Evolutionary conservation across 2,329 filamentous ascomycete genomes (phyloP).

Genomic region (Cryphonectria radicalis): DNA sequence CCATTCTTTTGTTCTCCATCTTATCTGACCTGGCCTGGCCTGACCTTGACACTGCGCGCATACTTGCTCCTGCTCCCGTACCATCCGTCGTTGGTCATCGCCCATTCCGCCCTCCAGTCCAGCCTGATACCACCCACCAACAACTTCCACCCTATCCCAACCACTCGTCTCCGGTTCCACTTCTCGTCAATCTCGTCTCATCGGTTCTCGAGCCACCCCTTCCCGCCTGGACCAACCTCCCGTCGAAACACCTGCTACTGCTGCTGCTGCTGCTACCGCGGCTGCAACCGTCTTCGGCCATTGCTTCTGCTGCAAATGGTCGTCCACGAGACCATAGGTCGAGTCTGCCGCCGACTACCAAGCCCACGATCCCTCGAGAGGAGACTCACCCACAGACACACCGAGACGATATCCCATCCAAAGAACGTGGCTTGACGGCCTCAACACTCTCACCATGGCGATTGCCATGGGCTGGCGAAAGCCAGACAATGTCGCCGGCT

Average conservation of each 20-base stretch:
- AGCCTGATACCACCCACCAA: not conserved
- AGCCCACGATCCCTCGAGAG: constrained; percentile 1
- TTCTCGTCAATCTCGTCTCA: not conserved
- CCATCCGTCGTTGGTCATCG: not conserved
- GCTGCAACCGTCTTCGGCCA: constrained; percentile 2
- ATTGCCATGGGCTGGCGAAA: constrained; percentile 74
- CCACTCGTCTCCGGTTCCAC: constrained; percentile 1
- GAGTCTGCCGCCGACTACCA: constrained; percentile 22
- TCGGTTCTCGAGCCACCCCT: constrained; percentile 4
- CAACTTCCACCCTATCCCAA: constrained; percentile 1
- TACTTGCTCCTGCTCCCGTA: not conserved
- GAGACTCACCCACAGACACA: not conserved
- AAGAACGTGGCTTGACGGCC: constrained; percentile 54
- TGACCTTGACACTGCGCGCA: not conserved
- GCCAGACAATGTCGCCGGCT: constrained; percentile 75
- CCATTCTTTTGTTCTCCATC: constrained; percentile 22
- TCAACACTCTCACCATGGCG: constrained; percentile 59
- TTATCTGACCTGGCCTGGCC: not conserved
- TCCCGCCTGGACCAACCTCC: not conserved
- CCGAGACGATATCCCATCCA: constrained; percentile 9
- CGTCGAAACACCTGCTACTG: not conserved
- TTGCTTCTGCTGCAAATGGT: constrained; percentile 28
- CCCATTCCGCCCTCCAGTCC: not conserved
- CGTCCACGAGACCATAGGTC: constrained; percentile 23
- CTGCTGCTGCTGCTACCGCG: not conserved